Evolutionary conservation across 805 yeast species (phyloP).

Genomic region (Candida easanensis): DNA sequence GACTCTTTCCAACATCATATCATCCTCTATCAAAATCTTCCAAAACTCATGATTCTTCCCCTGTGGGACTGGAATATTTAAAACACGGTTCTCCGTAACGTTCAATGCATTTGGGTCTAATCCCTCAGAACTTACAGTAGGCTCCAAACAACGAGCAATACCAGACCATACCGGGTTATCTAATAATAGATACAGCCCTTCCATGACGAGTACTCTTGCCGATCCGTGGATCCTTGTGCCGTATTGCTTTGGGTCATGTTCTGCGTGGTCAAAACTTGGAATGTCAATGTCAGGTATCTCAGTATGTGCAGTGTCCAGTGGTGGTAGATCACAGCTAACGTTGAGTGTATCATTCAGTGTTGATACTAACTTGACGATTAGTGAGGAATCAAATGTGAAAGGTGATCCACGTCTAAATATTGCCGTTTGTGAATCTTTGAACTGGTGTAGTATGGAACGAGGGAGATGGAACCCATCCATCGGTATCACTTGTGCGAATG

Average conservation of each 20-base stretch:
- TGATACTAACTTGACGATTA: constrained; percentile 12
- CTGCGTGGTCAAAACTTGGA: constrained; percentile 75
- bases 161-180: constrained; percentile 57
- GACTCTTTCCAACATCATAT: constrained; percentile 47
- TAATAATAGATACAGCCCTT: constrained; percentile 72
- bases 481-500: constrained; percentile 48
- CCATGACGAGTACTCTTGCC: constrained; percentile 60
- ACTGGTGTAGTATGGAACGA: constrained; percentile 40
- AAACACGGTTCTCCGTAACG: constrained; percentile 12
- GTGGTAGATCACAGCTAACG: constrained; percentile 6
- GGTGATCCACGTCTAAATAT: constrained; percentile 78
- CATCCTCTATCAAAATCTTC: constrained; percentile 48
- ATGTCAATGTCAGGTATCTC: constrained; percentile 38
- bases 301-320: constrained; percentile 13
- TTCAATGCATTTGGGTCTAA: constrained; percentile 1
- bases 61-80: constrained; percentile 16
- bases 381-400: constrained; percentile 64
- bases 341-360: constrained; percentile 17
- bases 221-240: constrained; percentile 45
- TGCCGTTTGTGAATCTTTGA: constrained; percentile 57
- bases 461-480: constrained; percentile 83
- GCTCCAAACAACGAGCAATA: constrained; percentile 37
- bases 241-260: constrained; percentile 66
- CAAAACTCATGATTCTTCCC: constrained; percentile 41
- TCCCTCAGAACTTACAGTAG: constrained; percentile 3